phyloP scores from a whole-genome alignment of 169 alveolate species.

The Eimeria falciformis region DNA sequence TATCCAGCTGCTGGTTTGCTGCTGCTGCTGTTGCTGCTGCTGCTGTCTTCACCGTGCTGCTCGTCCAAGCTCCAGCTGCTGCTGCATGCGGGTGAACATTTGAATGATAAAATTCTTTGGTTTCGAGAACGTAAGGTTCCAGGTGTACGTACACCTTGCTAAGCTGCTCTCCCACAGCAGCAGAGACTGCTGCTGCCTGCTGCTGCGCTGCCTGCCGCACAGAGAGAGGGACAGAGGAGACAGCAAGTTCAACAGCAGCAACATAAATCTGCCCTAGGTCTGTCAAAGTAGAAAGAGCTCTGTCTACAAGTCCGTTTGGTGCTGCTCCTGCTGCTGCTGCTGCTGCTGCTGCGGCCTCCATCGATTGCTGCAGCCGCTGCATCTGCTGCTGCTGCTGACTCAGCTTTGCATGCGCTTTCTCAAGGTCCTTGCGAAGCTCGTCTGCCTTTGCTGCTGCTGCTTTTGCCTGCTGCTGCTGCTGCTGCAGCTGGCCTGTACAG shows the following conservation, averaged over 20 bases:
- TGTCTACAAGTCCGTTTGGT: neutral
- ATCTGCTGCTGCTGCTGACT: neutral
- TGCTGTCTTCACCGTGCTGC: constrained; percentile 2
- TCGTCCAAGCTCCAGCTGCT: constrained; percentile 27
- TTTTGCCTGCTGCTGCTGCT: constrained; percentile 26
- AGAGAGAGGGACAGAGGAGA: constrained; percentile 1
- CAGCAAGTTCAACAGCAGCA: constrained; percentile 16
- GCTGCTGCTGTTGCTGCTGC: constrained; percentile 37
- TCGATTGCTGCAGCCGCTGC: too few relatives aligned
- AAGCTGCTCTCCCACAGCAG: constrained; percentile 21
- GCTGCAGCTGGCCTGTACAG: constrained; percentile 21
- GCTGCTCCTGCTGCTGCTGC: constrained; percentile 23
- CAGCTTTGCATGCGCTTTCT: neutral
- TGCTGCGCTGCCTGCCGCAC: constrained; percentile 50
- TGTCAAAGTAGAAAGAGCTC: neutral
- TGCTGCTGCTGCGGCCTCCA: constrained; percentile 15
- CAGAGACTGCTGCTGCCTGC: constrained; percentile 36
- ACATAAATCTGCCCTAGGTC: neutral
- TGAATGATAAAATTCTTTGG: neutral
- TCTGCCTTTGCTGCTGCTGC: constrained; percentile 40
- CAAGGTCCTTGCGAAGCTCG: constrained; percentile 3
- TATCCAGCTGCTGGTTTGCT: constrained; percentile 45
- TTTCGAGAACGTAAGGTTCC: constrained; percentile 3
- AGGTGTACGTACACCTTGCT: constrained; percentile 43
- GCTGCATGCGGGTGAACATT: constrained; percentile 30